Evolutionary conservation across 1,284 basidiomycete species (phyloP).

Genomic region (Inonotus obliquus): DNA sequence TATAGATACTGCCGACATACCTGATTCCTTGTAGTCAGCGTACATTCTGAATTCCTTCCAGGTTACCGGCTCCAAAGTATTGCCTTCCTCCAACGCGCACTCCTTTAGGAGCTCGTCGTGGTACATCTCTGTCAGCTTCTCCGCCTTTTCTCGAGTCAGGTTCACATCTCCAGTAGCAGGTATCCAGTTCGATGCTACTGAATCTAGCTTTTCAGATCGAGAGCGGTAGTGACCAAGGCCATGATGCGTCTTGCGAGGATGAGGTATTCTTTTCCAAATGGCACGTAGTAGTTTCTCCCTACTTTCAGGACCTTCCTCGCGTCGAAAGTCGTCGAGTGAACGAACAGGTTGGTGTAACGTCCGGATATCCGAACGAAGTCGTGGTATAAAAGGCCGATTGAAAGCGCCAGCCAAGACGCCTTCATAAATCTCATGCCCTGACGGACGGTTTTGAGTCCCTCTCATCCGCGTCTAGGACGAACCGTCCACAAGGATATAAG

Average conservation of each 20-base stretch:
- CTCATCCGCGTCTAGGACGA: conserved; percentile 6
- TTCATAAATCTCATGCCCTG: conserved; percentile 45
- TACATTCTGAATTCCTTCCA: conserved; percentile 81
- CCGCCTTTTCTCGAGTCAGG: conserved; percentile 64
- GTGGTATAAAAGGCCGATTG: conserved; percentile 53
- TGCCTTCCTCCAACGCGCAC: conserved; percentile 47
- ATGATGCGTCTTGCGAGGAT: conserved; percentile 23
- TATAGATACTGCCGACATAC: conserved; percentile 38
- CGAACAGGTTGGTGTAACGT: conserved; percentile 37
- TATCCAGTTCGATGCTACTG: conserved; percentile 27
- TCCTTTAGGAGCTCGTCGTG: conserved; percentile 70
- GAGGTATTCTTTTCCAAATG: conserved; percentile 57
- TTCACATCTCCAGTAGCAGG: conserved; percentile 29
- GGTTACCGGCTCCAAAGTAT: conserved; percentile 44
- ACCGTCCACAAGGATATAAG: not conserved
- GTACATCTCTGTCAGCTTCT: conserved; percentile 66
- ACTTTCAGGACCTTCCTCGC: conserved; percentile 53
- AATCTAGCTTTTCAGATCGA: conserved; percentile 26
- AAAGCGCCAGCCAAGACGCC: conserved; percentile 46
- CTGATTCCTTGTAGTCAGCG: conserved; percentile 72
- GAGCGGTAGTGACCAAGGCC: conserved; percentile 5
- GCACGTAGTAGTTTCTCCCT: conserved; percentile 54
- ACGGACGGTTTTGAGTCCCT: conserved; percentile 8
- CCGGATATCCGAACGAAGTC: conserved; percentile 48
- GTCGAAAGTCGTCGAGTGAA: conserved; percentile 58